Base-by-base conservation (phyloP, 2,329 filamentous ascomycete species). In the Aspergillus pseudonomiae region DNA sequence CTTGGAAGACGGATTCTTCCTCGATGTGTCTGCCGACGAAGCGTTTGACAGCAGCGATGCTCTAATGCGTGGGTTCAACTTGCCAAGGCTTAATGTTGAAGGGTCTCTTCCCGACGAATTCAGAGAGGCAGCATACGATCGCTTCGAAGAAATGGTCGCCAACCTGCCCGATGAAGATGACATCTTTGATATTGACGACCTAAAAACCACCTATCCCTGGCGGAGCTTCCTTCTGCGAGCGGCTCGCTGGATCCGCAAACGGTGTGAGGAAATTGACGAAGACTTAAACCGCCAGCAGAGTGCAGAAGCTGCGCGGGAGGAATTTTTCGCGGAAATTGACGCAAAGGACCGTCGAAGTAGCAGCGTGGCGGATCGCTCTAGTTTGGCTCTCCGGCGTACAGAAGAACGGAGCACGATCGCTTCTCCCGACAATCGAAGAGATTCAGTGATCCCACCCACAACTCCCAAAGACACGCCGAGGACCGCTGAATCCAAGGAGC, bases 191-290 rank as follows among this genome's bases (percentile, higher is more conserved):
- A 71, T 85, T 30, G 78, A 80, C 3, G 71, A 68, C 1, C 66
- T 89, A 6, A 77, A 79, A 41, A 70, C 73, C 2, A 65, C 70
- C 1, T 89, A 83, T 69, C 77, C 80, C 3, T 88, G 85, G 85
- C 68, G 77, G 0, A 68, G 74, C 3, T 85, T 87, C 59, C 70
- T 84, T 6, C 66, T 81, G 0, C 72, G 78, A 10, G 71, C 82
- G 6, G 73, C 82, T 1, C 68, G 77, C 21, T 88, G 86, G 83
- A 76, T 80, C 24, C 78, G 79, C 61, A 66, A 70, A 9, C 79
- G 83, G 24, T 75, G 77, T 36, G 68, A 72, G 6, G 83, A 87
- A 63, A 79, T 88, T 48, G 72, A 78, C 24, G 58, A 69, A 2
- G 73, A 77, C 1, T 76, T 88, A 21, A 68, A 73, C 11, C 57